These are phyloP conservation scores for Chimonanthus salicifolius DNA, from an alignment of 164 flowering plant species.

Conservation along the genomic window DNA sequence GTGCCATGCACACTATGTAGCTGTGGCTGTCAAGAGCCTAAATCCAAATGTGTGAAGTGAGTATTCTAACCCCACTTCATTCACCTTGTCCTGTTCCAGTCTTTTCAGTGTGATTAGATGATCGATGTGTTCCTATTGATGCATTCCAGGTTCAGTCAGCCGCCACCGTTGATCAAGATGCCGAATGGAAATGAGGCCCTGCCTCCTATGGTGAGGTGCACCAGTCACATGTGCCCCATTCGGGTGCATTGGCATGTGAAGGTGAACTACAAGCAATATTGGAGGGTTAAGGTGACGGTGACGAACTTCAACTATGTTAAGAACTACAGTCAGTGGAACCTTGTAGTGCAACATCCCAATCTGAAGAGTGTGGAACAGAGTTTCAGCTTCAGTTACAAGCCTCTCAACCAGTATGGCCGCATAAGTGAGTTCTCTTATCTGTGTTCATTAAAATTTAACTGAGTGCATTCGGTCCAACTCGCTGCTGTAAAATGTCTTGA, in stretches of 20 bases:
- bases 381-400: slow-evolving; percentile 75
- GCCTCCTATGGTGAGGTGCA: slow-evolving; percentile 38
- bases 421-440: slow-evolving; percentile 40
- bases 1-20: slow-evolving; percentile 65
- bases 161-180: slow-evolving; percentile 30
- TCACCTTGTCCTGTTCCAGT: no score
- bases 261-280: slow-evolving; percentile 51
- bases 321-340: slow-evolving; percentile 68
- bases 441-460: no score
- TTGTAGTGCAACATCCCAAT: slow-evolving; percentile 70
- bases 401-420: slow-evolving; percentile 40
- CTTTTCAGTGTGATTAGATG: no score
- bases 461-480: no score
- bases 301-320: slow-evolving; percentile 45
- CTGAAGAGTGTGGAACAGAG: slow-evolving; percentile 38
- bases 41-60: slow-evolving; percentile 48
- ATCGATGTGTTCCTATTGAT: not conserved
- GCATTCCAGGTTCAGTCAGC: slow-evolving; percentile 31
- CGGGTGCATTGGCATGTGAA: slow-evolving; percentile 85
- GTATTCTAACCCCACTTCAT: not conserved
- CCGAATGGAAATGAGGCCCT: slow-evolving; percentile 21
- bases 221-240: slow-evolving; percentile 78
- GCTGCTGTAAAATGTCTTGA: no score
- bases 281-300: slow-evolving; percentile 73
- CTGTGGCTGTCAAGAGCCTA: slow-evolving; percentile 49